Evolutionary conservation across 768 basidiomycete genomes (phyloP).

Genomic region (Boletales sp.): DNA sequence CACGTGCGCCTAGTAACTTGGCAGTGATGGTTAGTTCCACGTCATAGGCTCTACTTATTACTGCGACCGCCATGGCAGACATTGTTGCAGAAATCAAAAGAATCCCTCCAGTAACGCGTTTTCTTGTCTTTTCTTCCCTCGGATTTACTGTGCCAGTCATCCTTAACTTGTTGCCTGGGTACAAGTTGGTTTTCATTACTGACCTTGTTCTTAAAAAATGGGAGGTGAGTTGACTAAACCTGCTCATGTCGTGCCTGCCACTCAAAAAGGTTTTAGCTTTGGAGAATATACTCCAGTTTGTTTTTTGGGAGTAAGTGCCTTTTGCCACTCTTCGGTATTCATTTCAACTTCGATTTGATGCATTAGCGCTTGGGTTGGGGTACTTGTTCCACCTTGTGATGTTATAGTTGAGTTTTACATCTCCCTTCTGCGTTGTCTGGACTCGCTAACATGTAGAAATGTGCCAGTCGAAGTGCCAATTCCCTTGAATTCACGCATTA

Average conservation of each 20-base stretch:
- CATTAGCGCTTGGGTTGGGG: slow-evolving; percentile 26
- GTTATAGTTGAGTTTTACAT: slow-evolving; percentile 35
- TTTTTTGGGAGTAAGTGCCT: slow-evolving; percentile 58
- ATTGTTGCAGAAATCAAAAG: slow-evolving; percentile 64
- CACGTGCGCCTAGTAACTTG: not conserved
- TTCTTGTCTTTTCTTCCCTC: slow-evolving; percentile 57
- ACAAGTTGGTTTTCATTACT: slow-evolving; percentile 53
- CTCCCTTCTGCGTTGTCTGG: not conserved
- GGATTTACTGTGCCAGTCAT: slow-evolving; percentile 57
- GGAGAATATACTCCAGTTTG: slow-evolving; percentile 72
- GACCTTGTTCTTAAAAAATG: slow-evolving; percentile 41
- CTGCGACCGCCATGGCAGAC: slow-evolving; percentile 38
- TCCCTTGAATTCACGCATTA: slow-evolving; percentile 64
- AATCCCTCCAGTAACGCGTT: slow-evolving; percentile 81
- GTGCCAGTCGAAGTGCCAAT: slow-evolving; percentile 58
- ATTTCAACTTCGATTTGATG: not conserved
- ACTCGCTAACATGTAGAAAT: not conserved
- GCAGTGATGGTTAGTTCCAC: not conserved
- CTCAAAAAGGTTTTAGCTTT: slow-evolving; percentile 44
- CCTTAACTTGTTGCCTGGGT: slow-evolving; percentile 48
- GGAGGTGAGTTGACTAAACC: slow-evolving; percentile 41
- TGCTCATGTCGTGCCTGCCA: no score
- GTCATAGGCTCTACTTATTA: not conserved
- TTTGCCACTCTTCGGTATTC: not conserved
- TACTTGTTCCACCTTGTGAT: slow-evolving; percentile 43